These are phyloP conservation scores for Suhomyces bribrorum DNA, from an alignment of 1,139 yeast species.

Conservation along the genomic window DNA sequence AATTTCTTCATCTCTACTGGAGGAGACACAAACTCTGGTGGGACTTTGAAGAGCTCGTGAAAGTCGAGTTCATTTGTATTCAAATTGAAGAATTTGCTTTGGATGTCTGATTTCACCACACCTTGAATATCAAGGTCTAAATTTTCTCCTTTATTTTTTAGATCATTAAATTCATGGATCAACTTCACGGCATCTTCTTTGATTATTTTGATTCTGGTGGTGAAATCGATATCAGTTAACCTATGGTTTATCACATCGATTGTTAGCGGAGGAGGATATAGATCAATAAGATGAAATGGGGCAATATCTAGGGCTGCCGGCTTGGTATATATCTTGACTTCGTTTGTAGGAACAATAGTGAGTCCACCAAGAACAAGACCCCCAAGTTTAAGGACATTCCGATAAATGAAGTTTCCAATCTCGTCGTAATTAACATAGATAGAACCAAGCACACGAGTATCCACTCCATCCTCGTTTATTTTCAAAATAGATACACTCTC, in stretches of 20 bases:
- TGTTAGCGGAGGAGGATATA: slow-evolving; percentile 27
- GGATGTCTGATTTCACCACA: slow-evolving; percentile 18
- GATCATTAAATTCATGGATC: slow-evolving; percentile 15
- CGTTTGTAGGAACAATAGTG: slow-evolving; percentile 24
- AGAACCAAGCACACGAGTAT: slow-evolving; percentile 26
- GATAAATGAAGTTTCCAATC: slow-evolving; percentile 22
- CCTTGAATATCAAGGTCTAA: slow-evolving; percentile 24
- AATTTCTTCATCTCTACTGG: slow-evolving; percentile 14
- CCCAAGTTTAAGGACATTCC: slow-evolving; percentile 22
- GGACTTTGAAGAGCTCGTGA: slow-evolving; percentile 17
- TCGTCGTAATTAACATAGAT: slow-evolving; percentile 28
- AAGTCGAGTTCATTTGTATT: slow-evolving; percentile 21
- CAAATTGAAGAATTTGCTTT: slow-evolving; percentile 18
- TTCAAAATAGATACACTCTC: slow-evolving; percentile 21
- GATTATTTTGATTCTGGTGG: slow-evolving; percentile 23
- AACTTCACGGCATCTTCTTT: slow-evolving; percentile 24
- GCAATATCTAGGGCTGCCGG: slow-evolving; percentile 19
- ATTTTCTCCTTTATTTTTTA: slow-evolving; percentile 12
- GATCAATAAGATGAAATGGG: slow-evolving; percentile 27
- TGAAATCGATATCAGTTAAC: slow-evolving; percentile 28
- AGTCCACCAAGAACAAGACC: slow-evolving; percentile 27
- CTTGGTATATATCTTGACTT: slow-evolving; percentile 24
- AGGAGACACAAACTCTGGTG: slow-evolving; percentile 19
- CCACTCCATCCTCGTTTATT: slow-evolving; percentile 27
- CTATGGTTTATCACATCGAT: slow-evolving; percentile 24